Evolutionary conservation across 2,329 filamentous ascomycete species (phyloP).

Genomic region (Alternaria sp.): DNA sequence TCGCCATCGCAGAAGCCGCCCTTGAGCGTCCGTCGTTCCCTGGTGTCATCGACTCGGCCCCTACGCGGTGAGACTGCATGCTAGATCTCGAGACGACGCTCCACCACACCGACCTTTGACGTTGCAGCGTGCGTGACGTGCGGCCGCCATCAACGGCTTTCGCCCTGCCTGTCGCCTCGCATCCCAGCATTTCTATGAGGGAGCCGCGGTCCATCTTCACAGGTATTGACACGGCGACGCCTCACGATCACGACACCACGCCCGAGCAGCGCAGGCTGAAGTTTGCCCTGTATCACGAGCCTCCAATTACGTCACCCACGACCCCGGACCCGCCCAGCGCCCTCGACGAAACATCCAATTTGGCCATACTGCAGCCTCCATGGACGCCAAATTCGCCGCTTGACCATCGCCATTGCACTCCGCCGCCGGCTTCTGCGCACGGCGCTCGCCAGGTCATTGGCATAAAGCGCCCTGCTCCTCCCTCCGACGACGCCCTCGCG

Average conservation of each 20-base stretch:
- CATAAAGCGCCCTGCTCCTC: slow-evolving; percentile 26
- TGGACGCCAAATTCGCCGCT: slow-evolving; percentile 20
- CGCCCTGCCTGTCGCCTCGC: slow-evolving; percentile 4
- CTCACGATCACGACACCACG: slow-evolving; percentile 9
- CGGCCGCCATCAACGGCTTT: slow-evolving; percentile 18
- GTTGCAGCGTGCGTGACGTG: slow-evolving; percentile 14
- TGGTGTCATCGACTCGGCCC: background rate
- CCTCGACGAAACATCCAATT: background rate
- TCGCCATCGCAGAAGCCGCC: background rate
- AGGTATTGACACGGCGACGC: slow-evolving; percentile 17
- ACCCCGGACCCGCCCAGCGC: background rate
- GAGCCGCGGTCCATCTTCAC: slow-evolving; percentile 26
- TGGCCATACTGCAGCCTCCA: slow-evolving; percentile 15
- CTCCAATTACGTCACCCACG: slow-evolving; percentile 1
- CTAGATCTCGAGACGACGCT: slow-evolving; percentile 4
- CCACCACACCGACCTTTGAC: slow-evolving; percentile 11
- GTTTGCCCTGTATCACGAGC: slow-evolving; percentile 4
- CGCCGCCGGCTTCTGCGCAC: slow-evolving; percentile 18
- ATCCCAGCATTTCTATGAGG: slow-evolving; percentile 15
- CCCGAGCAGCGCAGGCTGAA: background rate
- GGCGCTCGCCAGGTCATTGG: slow-evolving; percentile 19
- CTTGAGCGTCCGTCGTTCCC: background rate
- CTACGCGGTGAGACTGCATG: slow-evolving; percentile 3
- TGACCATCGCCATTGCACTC: slow-evolving; percentile 19
- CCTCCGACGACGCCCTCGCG: slow-evolving; percentile 1